A percentile compares a stretch with the other conserved stretches of the same genome.
These are phyloP conservation scores for Globisporangium spiculum DNA, from an alignment of 352 stramenopile genomes.

Conservation along the genomic window DNA sequence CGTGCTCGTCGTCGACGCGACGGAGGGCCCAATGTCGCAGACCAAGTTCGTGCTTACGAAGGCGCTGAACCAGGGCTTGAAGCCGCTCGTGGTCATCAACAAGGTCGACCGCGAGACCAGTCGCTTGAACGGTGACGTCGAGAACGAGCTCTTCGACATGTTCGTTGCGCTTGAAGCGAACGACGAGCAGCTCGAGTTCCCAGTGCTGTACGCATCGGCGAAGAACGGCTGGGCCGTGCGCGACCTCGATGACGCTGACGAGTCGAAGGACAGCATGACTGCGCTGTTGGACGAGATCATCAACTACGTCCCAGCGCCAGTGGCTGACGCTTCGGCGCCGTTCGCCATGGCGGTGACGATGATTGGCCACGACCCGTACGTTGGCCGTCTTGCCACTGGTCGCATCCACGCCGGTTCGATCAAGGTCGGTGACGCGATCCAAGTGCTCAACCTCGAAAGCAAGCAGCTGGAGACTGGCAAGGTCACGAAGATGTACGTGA, in stretches of 20 bases:
- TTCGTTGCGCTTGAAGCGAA: conserved; percentile 93
- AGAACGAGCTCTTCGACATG: conserved; percentile 97
- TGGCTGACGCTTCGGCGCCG: conserved; percentile 65
- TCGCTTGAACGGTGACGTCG: conserved; percentile 91
- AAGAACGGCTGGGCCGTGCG: conserved; percentile 95
- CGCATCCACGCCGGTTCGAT: conserved; percentile 93
- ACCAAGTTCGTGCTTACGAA: conserved; percentile 99
- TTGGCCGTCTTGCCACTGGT: conserved; percentile 96
- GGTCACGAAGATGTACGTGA: conserved; percentile 90
- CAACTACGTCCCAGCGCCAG: conserved; percentile 89
- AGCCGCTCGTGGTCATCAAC: conserved; percentile 97
- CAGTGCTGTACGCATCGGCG: conserved; percentile 94
- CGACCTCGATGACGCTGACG: conserved; percentile 74
- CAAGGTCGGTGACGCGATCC: conserved; percentile 87
- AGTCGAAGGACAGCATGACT: conserved; percentile 87
- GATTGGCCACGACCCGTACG: conserved; percentile 96
- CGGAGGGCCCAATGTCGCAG: conserved; percentile 96
- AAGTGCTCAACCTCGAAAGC: conserved; percentile 86
- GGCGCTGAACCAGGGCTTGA: conserved; percentile 90
- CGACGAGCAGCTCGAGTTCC: conserved; percentile 97
- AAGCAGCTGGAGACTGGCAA: conserved; percentile 75
- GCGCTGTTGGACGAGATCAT: conserved; percentile 97
- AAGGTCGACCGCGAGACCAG: conserved; percentile 96
- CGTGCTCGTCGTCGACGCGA: conserved; percentile 96
- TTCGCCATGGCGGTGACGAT: conserved; percentile 98